phyloP scores from a whole-genome alignment of 495 filamentous ascomycete species.

The Penicillium samsonianum region DNA sequence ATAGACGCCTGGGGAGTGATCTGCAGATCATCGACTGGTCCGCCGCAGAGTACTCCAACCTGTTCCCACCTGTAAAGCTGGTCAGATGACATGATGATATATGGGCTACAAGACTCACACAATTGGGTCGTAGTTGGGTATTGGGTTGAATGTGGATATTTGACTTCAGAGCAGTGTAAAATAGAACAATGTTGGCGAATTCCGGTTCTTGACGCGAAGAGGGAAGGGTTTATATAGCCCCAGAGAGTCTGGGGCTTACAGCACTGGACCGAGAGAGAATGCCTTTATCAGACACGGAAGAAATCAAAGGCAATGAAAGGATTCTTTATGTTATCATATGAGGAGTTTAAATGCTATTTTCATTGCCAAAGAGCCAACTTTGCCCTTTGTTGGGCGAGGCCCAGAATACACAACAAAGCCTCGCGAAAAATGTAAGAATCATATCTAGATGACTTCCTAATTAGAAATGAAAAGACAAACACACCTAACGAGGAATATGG shows the following conservation, averaged over 20 bases:
- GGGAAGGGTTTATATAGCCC: background rate
- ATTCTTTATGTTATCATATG: background rate
- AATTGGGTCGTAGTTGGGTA: background rate
- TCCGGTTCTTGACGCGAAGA: background rate
- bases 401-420: background rate
- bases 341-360: background rate
- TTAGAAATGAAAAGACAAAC: background rate
- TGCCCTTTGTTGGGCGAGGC: background rate
- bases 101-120: background rate
- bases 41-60: background rate
- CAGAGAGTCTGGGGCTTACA: background rate
- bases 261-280: background rate
- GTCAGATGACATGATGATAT: background rate
- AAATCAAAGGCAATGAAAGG: background rate
- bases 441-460: background rate
- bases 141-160: background rate
- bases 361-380: background rate
- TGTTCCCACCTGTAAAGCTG: background rate
- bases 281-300: background rate
- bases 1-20: background rate
- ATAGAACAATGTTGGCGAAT: background rate
- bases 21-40: background rate
- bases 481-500: too few relatives aligned
- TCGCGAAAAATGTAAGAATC: background rate
- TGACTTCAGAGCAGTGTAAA: background rate